These are phyloP conservation scores for Ambrosia trifida DNA, from an alignment of 129 eudicot genomes.

Conservation along the genomic window DNA sequence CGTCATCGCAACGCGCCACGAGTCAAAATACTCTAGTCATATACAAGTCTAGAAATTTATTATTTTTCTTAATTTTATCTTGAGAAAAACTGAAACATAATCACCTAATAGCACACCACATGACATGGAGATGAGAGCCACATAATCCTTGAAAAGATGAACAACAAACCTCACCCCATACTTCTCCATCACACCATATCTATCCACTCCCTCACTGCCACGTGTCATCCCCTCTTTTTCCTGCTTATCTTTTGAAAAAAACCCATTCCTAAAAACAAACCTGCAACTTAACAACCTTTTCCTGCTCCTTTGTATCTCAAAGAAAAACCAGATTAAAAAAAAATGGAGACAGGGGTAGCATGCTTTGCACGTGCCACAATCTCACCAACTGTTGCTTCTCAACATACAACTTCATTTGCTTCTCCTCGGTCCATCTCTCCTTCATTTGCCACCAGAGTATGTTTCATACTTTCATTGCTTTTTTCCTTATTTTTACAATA, in stretches of 20 bases:
- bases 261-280: constrained; percentile 33
- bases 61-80: no score
- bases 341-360: constrained; percentile 85
- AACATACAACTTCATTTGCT: constrained; percentile 64
- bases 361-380: constrained; percentile 72
- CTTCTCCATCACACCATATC: constrained; percentile 50
- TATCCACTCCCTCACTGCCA: constrained; percentile 59
- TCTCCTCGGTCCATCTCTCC: constrained; percentile 59
- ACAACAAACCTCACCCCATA: constrained; percentile 46
- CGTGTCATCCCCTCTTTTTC: constrained; percentile 57
- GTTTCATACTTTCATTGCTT: no score
- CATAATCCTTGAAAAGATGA: constrained; percentile 48
- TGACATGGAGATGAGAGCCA: constrained; percentile 46
- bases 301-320: constrained; percentile 18
- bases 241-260: constrained; percentile 67
- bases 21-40: no score
- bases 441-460: constrained; percentile 63
- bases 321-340: constrained; percentile 1
- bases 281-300: constrained; percentile 15
- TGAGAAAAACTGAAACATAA: background rate
- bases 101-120: background rate
- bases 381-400: constrained; percentile 67
- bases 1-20: no score
- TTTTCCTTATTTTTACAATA: no score
- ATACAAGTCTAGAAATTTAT: no score